Evolutionary conservation across 306 rosid species (phyloP), one percentile per base, ranked within the genome.

Genomic region (Glycine soja): DNA sequence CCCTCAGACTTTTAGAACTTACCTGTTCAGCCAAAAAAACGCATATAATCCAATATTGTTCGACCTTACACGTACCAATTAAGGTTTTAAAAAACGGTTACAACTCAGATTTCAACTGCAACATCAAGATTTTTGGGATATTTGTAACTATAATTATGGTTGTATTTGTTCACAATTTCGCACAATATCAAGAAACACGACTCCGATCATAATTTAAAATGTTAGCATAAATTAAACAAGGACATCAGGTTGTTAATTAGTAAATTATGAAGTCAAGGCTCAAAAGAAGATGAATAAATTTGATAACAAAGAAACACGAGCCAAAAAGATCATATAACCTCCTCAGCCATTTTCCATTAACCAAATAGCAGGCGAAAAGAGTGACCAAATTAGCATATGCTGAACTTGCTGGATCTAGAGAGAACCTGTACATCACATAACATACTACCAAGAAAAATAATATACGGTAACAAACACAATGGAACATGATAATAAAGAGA

Each of bases 351-450:
- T 24, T 24, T 24, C 30, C 30, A 24, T 24, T 24, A 24, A 24
- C 53, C 77, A 81, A 24, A 73, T 80, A 14, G 53, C 9, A 74
- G 51, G 7, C 0, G 56, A 24, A 72, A 42, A 40, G 52, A 67
- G 48, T 38, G 13, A 82, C 10, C 77, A 75, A 43, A 66, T 66
- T n/a, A 38, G 72, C 30, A 42, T 66, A 42, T n/a, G 78, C 32
- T 30, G 40, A 66, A 74, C 18, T 56, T 45, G 50, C 32, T 53
- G 80, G 70, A 64, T 76, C 71, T 11, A 52, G 68, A 70, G 52
- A 78, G 73, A 78, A 78, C 14, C 86, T 83, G 78, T 83, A 83
- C 86, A 83, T 71, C 30, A 24, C 30, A 24, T 24, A 2, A 24
- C 30, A 24, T 24, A 24, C 30, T 24, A 24, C 30, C 30, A 24